These are phyloP conservation scores for Cryptomeria japonica DNA, from an alignment of 75 land plant species.

Conservation along the genomic window DNA sequence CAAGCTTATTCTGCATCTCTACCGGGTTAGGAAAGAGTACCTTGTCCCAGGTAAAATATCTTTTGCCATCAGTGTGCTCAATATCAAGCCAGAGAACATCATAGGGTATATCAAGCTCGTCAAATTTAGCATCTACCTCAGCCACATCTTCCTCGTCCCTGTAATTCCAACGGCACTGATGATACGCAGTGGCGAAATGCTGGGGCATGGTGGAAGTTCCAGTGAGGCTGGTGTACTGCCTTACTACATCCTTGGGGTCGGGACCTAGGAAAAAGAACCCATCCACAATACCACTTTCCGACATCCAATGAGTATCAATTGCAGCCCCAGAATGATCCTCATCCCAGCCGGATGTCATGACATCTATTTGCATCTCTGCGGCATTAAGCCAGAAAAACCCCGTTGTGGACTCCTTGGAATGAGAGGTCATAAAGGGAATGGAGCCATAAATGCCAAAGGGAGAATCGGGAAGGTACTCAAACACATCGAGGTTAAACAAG, in stretches of 20 bases:
- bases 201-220: slow-evolving; percentile 87
- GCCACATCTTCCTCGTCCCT: slow-evolving; percentile 96
- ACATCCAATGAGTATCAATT: slow-evolving; percentile 92
- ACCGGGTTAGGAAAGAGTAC: slow-evolving; percentile 81
- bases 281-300: slow-evolving; percentile 91
- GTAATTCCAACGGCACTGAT: slow-evolving; percentile 99
- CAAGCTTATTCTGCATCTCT: slow-evolving; percentile 93
- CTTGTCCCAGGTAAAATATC: slow-evolving; percentile 95
- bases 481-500: slow-evolving; percentile 91
- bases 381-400: slow-evolving; percentile 98
- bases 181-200: slow-evolving; percentile 85
- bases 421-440: slow-evolving; percentile 91
- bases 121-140: slow-evolving; percentile 83
- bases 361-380: slow-evolving; percentile 99
- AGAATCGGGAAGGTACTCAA: slow-evolving; percentile 88
- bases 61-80: slow-evolving; percentile 98
- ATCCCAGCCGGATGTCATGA: slow-evolving; percentile 79
- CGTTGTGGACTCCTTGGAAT: slow-evolving; percentile 46
- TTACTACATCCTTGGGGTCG: slow-evolving; percentile 84
- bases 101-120: slow-evolving; percentile 94
- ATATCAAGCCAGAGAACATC: slow-evolving; percentile 99
- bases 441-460: slow-evolving; percentile 97
- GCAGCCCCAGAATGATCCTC: slow-evolving; percentile 19
- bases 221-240: slow-evolving; percentile 78
- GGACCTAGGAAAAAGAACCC: slow-evolving; percentile 93